phyloP scores from a whole-genome alignment of 2,329 filamentous ascomycete species.

The Penicillium polonicum region DNA sequence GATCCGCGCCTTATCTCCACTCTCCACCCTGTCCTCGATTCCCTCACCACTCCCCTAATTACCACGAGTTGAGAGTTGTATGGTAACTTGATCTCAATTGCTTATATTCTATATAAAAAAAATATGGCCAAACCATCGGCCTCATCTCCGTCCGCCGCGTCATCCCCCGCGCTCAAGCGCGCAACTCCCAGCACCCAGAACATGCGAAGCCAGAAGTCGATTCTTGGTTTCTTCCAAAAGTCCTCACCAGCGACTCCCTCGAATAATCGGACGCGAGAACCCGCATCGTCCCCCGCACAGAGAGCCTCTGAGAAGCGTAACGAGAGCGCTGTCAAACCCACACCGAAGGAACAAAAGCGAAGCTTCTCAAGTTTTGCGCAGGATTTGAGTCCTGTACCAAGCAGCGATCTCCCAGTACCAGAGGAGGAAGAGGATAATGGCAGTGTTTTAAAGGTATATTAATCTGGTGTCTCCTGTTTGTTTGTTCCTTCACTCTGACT shows the following conservation, averaged over 20 bases:
- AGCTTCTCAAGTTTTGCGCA: conserved; percentile 42
- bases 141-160: conserved; percentile 38
- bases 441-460: conserved; percentile 41
- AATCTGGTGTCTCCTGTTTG: neutral
- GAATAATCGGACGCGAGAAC: conserved; percentile 29
- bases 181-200: conserved; percentile 44
- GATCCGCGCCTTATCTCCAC: conserved; percentile 27
- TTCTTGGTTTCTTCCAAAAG: conserved; percentile 76
- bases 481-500: conserved; percentile 1
- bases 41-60: conserved; percentile 1
- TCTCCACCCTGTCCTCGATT: conserved; percentile 13
- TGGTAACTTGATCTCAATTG: neutral
- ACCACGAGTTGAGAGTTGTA: neutral
- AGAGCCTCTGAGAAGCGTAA: conserved; percentile 33
- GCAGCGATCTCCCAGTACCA: conserved; percentile 71
- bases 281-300: conserved; percentile 39
- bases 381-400: conserved; percentile 71
- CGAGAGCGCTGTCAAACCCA: conserved; percentile 31
- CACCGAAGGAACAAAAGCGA: conserved; percentile 49
- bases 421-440: conserved; percentile 58
- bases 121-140: conserved; percentile 40
- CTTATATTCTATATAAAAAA: neutral
- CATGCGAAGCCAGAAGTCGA: conserved; percentile 66
- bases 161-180: conserved; percentile 39
- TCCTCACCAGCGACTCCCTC: conserved; percentile 49